These are phyloP conservation scores for Salix exigua DNA, from an alignment of 345 rosid genomes.

Conservation along the genomic window DNA sequence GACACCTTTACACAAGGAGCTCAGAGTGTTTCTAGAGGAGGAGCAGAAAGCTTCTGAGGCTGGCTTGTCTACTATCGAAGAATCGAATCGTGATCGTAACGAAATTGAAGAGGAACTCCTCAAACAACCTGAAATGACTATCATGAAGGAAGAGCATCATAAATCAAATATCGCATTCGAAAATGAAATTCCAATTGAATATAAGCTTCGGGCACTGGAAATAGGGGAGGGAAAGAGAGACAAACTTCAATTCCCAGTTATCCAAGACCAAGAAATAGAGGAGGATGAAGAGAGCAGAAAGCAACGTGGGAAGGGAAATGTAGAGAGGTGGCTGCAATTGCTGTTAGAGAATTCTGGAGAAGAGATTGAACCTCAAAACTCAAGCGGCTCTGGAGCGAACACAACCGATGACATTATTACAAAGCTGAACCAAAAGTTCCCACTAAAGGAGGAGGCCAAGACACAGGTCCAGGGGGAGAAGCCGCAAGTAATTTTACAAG, in stretches of 20 bases:
- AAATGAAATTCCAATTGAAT: slow-evolving; percentile 26
- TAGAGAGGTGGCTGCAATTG: slow-evolving; percentile 90
- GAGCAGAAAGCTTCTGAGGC: slow-evolving; percentile 59
- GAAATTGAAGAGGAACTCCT: slow-evolving; percentile 35
- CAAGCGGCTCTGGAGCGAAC: slow-evolving; percentile 24
- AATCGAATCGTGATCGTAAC: slow-evolving; percentile 30
- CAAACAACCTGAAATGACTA: slow-evolving; percentile 21
- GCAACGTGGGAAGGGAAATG: slow-evolving; percentile 81
- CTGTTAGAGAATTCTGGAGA: slow-evolving; percentile 53
- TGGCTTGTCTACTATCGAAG: slow-evolving; percentile 30
- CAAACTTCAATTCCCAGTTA: slow-evolving; percentile 26
- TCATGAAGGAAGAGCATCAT: slow-evolving; percentile 20
- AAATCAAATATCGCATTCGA: slow-evolving; percentile 33
- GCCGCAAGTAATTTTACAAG: slow-evolving; percentile 11
- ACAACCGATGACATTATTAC: slow-evolving; percentile 49
- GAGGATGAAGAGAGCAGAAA: slow-evolving; percentile 78
- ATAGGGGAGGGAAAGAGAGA: slow-evolving; percentile 41
- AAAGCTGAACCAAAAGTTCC: slow-evolving; percentile 53
- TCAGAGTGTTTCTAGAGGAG: slow-evolving; percentile 61
- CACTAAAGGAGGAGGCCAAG: slow-evolving; percentile 34
- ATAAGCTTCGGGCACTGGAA: slow-evolving; percentile 40
- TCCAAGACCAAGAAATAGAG: slow-evolving; percentile 43
- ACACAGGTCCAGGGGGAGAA: slow-evolving; percentile 17
- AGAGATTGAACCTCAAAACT: slow-evolving; percentile 33
- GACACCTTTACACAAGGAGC: slow-evolving; percentile 58